Conservation (phyloP, 1,284 basidiomycete species). For the Athelia psychrophila region DNA sequence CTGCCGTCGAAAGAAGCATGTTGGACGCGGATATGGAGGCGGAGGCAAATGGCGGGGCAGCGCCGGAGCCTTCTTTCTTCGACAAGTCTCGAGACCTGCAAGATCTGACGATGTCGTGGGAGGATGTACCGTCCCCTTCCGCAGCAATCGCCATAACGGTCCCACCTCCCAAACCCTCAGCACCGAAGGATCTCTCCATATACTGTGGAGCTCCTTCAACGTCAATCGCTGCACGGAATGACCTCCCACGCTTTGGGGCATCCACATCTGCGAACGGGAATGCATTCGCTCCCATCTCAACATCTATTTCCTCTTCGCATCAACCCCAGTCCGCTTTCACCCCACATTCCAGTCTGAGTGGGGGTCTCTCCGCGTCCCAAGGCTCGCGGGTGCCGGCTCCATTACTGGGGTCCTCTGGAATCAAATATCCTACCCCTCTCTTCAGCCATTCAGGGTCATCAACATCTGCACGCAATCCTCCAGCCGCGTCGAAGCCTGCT, state of each 20-base stretch:
- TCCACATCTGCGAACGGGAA: slow-evolving; percentile 8
- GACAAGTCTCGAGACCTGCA: slow-evolving; percentile 18
- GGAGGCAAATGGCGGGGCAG: slow-evolving; percentile 11
- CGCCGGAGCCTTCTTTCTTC: slow-evolving; percentile 14
- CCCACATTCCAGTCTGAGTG: neutral
- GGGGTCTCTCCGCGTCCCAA: neutral
- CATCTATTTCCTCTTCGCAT: slow-evolving; percentile 4
- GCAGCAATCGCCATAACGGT: slow-evolving; percentile 3
- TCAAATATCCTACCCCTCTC: slow-evolving; percentile 6
- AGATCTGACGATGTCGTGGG: slow-evolving; percentile 47
- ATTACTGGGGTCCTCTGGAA: neutral
- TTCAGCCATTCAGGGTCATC: slow-evolving; percentile 13
- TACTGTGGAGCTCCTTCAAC: neutral
- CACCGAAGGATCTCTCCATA: slow-evolving; percentile 11
- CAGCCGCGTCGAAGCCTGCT: slow-evolving; percentile 21
- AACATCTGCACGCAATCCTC: slow-evolving; percentile 7
- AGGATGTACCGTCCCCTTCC: slow-evolving; percentile 30
- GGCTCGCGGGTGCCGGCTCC: neutral
- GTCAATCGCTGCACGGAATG: slow-evolving; percentile 12
- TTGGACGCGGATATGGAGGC: slow-evolving; percentile 49
- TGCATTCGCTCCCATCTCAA: neutral
- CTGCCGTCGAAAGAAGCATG: slow-evolving; percentile 52
- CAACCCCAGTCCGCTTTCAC: neutral
- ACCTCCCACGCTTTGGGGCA: slow-evolving; percentile 26
- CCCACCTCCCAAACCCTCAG: neutral